phyloP scores from a whole-genome alignment of 106 monocot genomes.

The Hemerocallis citrina region DNA sequence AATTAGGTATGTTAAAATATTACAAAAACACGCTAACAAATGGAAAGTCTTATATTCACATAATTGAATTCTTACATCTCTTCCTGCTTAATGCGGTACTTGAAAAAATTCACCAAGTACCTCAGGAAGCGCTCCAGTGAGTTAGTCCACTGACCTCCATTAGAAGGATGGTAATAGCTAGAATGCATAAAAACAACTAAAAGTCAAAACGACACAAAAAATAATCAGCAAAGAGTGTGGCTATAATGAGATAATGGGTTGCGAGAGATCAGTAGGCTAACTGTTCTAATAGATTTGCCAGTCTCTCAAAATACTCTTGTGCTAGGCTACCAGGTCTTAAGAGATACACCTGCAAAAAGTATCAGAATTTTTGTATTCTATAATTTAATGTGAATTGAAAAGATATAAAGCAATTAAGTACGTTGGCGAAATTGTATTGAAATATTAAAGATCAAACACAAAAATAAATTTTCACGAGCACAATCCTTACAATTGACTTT shows the following conservation, averaged over 20 bases:
- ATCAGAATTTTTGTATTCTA: too few relatives aligned
- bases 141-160: conserved; percentile 89
- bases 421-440: too few relatives aligned
- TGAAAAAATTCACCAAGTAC: conserved; percentile 61
- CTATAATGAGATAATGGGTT: background rate
- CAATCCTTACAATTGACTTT: conserved; percentile 75
- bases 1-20: background rate
- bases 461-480: background rate
- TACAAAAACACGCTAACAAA: background rate
- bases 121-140: conserved; percentile 76
- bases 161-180: conserved; percentile 95
- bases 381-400: too few relatives aligned
- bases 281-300: conserved; percentile 75
- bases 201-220: background rate
- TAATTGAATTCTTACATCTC: conserved; percentile 52
- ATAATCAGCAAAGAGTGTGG: background rate
- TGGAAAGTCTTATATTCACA: conserved; percentile 1
- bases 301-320: conserved; percentile 60
- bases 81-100: conserved; percentile 61
- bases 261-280: conserved; percentile 24
- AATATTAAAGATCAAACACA: too few relatives aligned
- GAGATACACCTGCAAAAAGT: conserved; percentile 52
- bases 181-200: background rate
- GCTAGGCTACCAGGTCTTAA: conserved; percentile 67
- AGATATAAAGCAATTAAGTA: too few relatives aligned